These are phyloP conservation scores for Termitomyces sp. DNA, from an alignment of 768 basidiomycete species.

Conservation along the genomic window DNA sequence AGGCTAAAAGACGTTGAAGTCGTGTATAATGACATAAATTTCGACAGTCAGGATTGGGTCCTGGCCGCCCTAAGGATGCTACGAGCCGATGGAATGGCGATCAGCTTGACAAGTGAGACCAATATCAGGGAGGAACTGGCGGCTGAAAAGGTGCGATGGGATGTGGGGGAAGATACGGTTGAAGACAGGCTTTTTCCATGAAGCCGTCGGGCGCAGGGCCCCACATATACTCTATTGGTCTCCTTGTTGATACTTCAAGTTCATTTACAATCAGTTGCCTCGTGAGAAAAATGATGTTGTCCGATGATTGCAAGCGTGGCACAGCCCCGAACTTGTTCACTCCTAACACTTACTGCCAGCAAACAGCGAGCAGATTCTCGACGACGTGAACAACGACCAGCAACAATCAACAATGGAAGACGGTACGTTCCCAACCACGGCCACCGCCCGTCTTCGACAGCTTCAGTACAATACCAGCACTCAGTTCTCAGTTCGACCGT, in stretches of 20 bases:
- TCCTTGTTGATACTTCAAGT: neutral
- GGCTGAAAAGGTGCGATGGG: conserved; percentile 17
- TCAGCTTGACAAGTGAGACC: conserved; percentile 12
- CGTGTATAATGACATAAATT: conserved; percentile 15
- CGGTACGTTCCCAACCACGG: conserved; percentile 78
- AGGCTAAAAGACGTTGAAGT: conserved; percentile 16
- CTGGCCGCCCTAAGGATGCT: conserved; percentile 17
- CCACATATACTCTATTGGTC: neutral
- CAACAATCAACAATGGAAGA: conserved; percentile 41
- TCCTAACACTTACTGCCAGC: conserved; percentile 6
- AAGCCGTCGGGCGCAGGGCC: neutral
- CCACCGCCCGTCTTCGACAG: conserved; percentile 41
- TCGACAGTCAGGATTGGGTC: conserved; percentile 24
- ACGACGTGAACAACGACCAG: conserved; percentile 7
- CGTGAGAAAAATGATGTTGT: conserved; percentile 6
- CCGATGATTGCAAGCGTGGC: conserved; percentile 1
- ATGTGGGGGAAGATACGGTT: conserved; percentile 20
- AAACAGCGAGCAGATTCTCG: conserved; percentile 1
- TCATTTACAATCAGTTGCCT: neutral
- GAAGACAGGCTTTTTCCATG: conserved; percentile 17
- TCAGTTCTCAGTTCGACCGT: conserved; percentile 15
- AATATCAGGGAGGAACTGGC: conserved; percentile 12
- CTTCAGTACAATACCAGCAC: conserved; percentile 19
- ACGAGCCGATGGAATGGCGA: conserved; percentile 16
- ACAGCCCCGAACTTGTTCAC: conserved; percentile 1